Base-by-base conservation (phyloP, 768 basidiomycete species). In the Phylloporus sp. region DNA sequence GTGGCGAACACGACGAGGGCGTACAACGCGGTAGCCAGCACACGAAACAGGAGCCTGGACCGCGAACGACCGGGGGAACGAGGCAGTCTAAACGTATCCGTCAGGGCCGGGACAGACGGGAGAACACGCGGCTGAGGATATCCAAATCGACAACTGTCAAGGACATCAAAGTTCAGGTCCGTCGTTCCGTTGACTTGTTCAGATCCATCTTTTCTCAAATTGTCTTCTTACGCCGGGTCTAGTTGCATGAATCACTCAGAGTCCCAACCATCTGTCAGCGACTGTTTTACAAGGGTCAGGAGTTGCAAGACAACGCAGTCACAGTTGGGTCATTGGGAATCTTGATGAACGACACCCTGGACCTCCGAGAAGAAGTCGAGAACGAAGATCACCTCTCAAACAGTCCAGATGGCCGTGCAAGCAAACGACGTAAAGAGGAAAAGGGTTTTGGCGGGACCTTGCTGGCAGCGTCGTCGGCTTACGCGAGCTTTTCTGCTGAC, bases 191-290 rank as follows among this genome's bases (percentile, higher is more conserved):
- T 13, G 22, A 49, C 45, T n/a, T 27, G 57, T 47, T 35, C 20
- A n/a, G n/a, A n/a, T n/a, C n/a, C 44, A 31, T 31, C 41, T 20
- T 15, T 29, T 26, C 9, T 15, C 12, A 9, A 29, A 18, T 46
- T 40, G 36, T 27, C 12, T 22, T 18, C 15, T 35, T 34, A 16
- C 1, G 32, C 20, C 15, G 18, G 23, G 39, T 28, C n/a, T 35
- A 91, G 89, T 62, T 90, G 38, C 81, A 85, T 41, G 77, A 80
- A 26, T 74, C 77, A 39, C 70, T 85, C 47, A 73, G 73, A 34
- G 83, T 91, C 50, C 85, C 90, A 31, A 85, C 85, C 10, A 88
- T 91, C 49, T 85, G 79, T 53, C 91, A 92, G 63, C 78, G 84
- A 44, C 68, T 93, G 23, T 86, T 80, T 61, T 76, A 82, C 62